These are phyloP conservation scores for Knoxdaviesia capensis DNA, from an alignment of 2,329 filamentous ascomycete genomes.

Conservation along the genomic window DNA sequence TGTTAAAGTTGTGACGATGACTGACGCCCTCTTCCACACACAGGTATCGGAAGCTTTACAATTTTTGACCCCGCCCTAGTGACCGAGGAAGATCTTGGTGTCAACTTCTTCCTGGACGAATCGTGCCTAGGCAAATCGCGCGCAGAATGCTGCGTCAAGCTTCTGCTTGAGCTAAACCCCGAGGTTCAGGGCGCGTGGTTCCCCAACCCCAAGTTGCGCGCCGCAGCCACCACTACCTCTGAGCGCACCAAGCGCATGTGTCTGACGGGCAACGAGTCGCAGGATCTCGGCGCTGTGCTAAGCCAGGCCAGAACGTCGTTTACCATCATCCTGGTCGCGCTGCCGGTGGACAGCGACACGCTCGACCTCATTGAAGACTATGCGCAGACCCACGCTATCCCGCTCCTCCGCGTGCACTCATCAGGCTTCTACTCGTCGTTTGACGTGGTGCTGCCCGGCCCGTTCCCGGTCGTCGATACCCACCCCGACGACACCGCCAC, in stretches of 20 bases:
- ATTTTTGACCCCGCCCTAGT: constrained; percentile 69
- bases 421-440: constrained; percentile 84
- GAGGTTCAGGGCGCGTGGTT: constrained; percentile 67
- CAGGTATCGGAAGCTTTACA: constrained; percentile 74
- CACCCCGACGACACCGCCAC: constrained; percentile 77
- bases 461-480: constrained; percentile 85
- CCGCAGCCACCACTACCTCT: not conserved
- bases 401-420: constrained; percentile 70
- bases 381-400: constrained; percentile 37
- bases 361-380: constrained; percentile 26
- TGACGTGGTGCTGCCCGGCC: constrained; percentile 53
- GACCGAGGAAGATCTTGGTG: constrained; percentile 65
- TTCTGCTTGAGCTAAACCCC: constrained; percentile 76
- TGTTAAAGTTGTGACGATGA: not conserved
- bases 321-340: constrained; percentile 33
- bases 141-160: constrained; percentile 55
- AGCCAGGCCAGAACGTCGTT: constrained; percentile 12
- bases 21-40: not conserved
- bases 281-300: too few species aligned
- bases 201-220: constrained; percentile 22
- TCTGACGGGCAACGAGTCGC: not conserved
- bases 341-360: constrained; percentile 24
- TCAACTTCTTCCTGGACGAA: constrained; percentile 93
- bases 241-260: constrained; percentile 1
- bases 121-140: constrained; percentile 55